These are phyloP conservation scores for Schwanniomyces vanrijiae DNA, from an alignment of 805 yeast species.

Conservation along the genomic window DNA sequence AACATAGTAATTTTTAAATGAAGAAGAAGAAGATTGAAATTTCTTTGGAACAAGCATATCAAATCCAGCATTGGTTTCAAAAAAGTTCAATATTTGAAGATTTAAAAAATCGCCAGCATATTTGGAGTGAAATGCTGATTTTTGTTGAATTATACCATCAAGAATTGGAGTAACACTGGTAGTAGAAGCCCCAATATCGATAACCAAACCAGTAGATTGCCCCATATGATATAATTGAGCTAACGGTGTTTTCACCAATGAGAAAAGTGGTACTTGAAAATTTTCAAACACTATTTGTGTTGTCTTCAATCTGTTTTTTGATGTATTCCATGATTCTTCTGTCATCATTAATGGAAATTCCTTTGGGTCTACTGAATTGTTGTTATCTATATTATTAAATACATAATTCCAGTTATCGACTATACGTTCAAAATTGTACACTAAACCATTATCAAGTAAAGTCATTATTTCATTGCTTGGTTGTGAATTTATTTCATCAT, in stretches of 20 bases:
- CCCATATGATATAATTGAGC: conserved; percentile 80
- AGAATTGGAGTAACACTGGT: conserved; percentile 73
- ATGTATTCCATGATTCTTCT: conserved; percentile 70
- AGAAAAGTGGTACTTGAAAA: conserved; percentile 72
- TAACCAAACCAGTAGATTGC: conserved; percentile 71
- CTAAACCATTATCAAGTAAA: conserved; percentile 58
- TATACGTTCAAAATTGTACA: conserved; percentile 73
- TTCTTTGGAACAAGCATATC: conserved; percentile 18
- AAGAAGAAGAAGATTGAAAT: conserved; percentile 18
- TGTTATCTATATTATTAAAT: conserved; percentile 47
- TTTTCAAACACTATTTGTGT: conserved; percentile 75
- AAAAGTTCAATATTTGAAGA: conserved; percentile 54
- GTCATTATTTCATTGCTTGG: conserved; percentile 56
- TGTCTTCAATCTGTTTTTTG: conserved; percentile 54
- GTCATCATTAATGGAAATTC: conserved; percentile 68
- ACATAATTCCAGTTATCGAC: conserved; percentile 68
- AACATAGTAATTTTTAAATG: conserved; percentile 38
- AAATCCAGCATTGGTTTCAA: conserved; percentile 25
- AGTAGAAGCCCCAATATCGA: conserved; percentile 75
- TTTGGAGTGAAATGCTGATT: conserved; percentile 64
- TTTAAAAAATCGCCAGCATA: conserved; percentile 86
- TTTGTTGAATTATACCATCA: conserved; percentile 69
- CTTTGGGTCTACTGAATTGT: conserved; percentile 43
- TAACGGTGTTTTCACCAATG: conserved; percentile 73
- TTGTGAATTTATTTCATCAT: conserved; percentile 43